Evolutionary conservation across 1,284 basidiomycete species (phyloP), one percentile per base, ranked within the genome.

Genomic region (Ustilago loliicola): DNA sequence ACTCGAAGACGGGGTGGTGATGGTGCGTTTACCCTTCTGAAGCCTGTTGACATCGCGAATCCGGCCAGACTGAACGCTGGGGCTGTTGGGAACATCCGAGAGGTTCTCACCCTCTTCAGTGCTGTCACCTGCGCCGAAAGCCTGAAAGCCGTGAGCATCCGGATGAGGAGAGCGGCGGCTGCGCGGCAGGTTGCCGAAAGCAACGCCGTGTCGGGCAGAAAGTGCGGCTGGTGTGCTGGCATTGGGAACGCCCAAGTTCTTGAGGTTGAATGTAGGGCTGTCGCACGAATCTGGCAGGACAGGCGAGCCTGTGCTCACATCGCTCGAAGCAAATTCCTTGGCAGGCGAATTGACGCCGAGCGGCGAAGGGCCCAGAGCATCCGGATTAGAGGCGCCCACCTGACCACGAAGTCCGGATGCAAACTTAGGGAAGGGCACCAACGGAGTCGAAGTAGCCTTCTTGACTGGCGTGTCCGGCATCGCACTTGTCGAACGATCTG

Each of bases 381-480:
- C 38, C 32, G 67, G 17, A 36, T 36, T 59, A 40, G 21, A 42
- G 40, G 17, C 25, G 15, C 48, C 63, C 34, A 52, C 48, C 34
- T 72, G 66, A 40, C 54, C 57, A 21, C 74, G 68, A 48, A 77
- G 61, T 23, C 62, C 68, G 27, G 74, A 50, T 21, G 52, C 40
- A 27, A 72, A 63, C 51, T 71, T 70, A 47, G 76, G 72, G 45
- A 79, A 79, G 1, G 77, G 77, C 32, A 79, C 61, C 56, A 79
- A 25, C 10, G 68, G 58, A 7, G 71, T 64, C 21, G 70, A 66
- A 29, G 66, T 66, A 11, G 72, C 66, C 40, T 79, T 82, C 73
- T 86, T 86, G 71, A 86, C 80, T 0, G 87, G 87, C 3, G 87
- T 88, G 60, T 88, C 87, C 19, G 87, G 87, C 87, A 88, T 88